phyloP scores from a whole-genome alignment of 257 asterid genomes.

The Solanum etuberosum region DNA sequence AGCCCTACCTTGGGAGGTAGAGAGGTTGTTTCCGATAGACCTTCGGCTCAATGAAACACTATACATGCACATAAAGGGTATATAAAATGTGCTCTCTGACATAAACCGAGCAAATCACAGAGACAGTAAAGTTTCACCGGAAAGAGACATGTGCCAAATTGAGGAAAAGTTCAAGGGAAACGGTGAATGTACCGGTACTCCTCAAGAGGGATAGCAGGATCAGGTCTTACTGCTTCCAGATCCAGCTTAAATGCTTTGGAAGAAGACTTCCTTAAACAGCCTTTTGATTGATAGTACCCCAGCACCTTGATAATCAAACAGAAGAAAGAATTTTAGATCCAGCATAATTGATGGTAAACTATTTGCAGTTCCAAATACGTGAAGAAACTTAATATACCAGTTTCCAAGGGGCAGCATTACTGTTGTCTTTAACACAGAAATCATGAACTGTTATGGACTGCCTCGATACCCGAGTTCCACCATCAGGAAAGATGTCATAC shows the following conservation, averaged over 20 bases:
- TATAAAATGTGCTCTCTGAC: background rate
- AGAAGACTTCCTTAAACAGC: conserved; percentile 60
- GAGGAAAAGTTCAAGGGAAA: background rate
- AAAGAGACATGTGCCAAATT: background rate
- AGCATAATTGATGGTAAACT: background rate
- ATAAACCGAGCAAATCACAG: background rate
- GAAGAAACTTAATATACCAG: conserved; percentile 34
- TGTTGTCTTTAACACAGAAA: conserved; percentile 50
- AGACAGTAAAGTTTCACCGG: background rate
- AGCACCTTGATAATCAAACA: conserved; percentile 41
- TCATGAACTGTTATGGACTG: conserved; percentile 56
- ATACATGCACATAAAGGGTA: background rate
- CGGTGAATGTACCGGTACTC: conserved; percentile 54
- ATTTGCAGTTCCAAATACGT: background rate
- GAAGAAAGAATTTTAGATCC: background rate
- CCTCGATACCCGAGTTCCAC: conserved; percentile 56
- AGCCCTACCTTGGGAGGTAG: background rate
- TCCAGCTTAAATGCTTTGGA: conserved; percentile 75
- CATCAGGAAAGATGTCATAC: conserved; percentile 62
- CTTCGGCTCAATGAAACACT: background rate
- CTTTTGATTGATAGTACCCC: conserved; percentile 66
- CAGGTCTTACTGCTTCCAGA: conserved; percentile 81
- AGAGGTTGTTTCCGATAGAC: background rate
- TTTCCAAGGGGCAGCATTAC: conserved; percentile 94
- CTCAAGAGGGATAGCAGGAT: conserved; percentile 75